Percentiles rank a stretch among this genome's conserved stretches.
Conservation (phyloP, 257 asterid genomes). For the Scutellaria baicalensis region DNA sequence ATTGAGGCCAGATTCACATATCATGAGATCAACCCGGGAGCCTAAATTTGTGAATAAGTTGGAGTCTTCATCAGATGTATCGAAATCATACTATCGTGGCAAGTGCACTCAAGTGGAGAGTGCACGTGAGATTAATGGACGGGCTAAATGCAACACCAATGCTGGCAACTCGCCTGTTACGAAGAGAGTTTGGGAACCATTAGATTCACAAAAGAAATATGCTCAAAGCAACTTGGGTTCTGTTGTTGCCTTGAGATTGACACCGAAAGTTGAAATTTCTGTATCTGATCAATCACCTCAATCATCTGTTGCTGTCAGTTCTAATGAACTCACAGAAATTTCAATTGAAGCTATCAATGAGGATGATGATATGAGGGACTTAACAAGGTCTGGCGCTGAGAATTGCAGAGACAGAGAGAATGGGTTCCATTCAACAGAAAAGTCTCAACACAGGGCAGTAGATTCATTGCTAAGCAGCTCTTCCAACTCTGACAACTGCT, state of each 20-base stretch:
- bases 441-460: conserved; percentile 21
- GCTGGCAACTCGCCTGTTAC: conserved; percentile 33
- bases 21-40: conserved; percentile 37
- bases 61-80: conserved; percentile 45
- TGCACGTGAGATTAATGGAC: conserved; percentile 42
- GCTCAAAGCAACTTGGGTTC: conserved; percentile 58
- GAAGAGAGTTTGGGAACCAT: conserved; percentile 96
- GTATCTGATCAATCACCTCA: conserved; percentile 45
- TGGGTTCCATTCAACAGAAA: conserved; percentile 18
- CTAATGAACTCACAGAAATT: conserved; percentile 34
- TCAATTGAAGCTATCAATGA: conserved; percentile 29
- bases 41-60: conserved; percentile 39
- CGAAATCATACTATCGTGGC: conserved; percentile 60
- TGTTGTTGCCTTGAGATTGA: conserved; percentile 56
- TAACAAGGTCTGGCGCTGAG: conserved; percentile 17
- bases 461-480: conserved; percentile 45
- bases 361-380: conserved; percentile 27
- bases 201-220: conserved; percentile 71
- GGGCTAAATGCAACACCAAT: conserved; percentile 48
- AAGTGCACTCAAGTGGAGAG: conserved; percentile 43
- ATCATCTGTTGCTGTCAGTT: conserved; percentile 33
- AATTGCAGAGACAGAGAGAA: conserved; percentile 16
- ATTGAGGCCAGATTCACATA: conserved; percentile 44
- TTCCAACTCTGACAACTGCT: conserved; percentile 71
- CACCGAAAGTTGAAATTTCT: conserved; percentile 38